Evolutionary conservation across 2,329 filamentous ascomycete genomes (phyloP), one percentile per base, ranked within the genome.

Genomic region (Fusarium mangiferae): DNA sequence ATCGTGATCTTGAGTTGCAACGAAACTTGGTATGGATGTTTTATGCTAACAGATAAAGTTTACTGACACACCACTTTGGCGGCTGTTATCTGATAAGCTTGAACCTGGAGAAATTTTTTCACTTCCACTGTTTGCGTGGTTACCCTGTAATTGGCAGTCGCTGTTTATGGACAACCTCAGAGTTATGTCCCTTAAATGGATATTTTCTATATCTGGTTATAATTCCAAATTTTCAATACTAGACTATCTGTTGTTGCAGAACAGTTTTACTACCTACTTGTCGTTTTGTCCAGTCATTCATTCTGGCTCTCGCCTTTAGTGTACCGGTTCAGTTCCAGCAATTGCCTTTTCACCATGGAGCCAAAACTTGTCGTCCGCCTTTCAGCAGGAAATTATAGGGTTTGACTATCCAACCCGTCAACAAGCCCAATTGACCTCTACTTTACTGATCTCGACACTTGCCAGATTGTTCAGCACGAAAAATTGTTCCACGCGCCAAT

Each of bases 301-400:
- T 26, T 3, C 6, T 11, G 6, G 24, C 22, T 26, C 14, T 24
- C 0, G 5, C 26, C 12, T 14, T 3, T 12, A 14, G 0, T n/a
- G 10, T 5, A 9, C 1, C 8, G 20, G 46, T 15, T 3, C 4
- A 2, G 3, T 5, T 7, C 5, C 10, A 6, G 26, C 5, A 4
- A 11, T 3, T 8, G 2, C 8, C 7, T 10, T 17, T 12, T 9
- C 8, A 7, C 5, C 2, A 0, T 4, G 0, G 6, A 24, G 9
- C 11, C 5, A 12, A 26, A 17, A n/a, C 18, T 26, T 9, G 7
- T 26, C 5, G 14, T 4, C 11, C 5, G 33, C 18, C 18, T 38
- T 20, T 15, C 1, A 20, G 4, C 1, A 1, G 12, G 6, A 26
- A 54, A 22, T 2, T 0, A 17, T 5, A 0, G 11, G 18, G 28